Percentiles rank a stretch among this genome's conserved stretches.
phyloP scores from a whole-genome alignment of 2,329 filamentous ascomycete species.

The Fulvia fulva region DNA sequence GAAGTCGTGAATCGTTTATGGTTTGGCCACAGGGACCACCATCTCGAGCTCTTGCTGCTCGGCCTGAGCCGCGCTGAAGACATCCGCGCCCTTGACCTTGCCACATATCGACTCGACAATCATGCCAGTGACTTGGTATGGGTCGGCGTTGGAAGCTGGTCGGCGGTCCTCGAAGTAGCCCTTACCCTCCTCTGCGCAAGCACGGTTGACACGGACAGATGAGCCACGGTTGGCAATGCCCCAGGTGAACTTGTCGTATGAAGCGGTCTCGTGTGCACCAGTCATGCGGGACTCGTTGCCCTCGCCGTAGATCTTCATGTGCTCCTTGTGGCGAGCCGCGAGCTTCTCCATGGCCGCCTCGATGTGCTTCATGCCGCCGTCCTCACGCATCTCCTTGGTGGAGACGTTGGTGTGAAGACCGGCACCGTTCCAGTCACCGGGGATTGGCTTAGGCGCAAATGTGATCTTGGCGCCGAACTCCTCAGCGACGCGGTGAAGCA shows the following conservation, averaged over 20 bases:
- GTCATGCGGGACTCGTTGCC: constrained; percentile 94
- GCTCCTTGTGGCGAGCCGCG: constrained; percentile 47
- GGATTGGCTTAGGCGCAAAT: constrained; percentile 91
- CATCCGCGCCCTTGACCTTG: constrained; percentile 47
- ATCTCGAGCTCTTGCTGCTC: constrained; percentile 36
- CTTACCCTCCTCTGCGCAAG: constrained; percentile 79
- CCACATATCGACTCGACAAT: constrained; percentile 66
- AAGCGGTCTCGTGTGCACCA: constrained; percentile 88
- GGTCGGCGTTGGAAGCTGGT: constrained; percentile 77
- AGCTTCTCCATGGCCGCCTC: constrained; percentile 66
- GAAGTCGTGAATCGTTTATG: constrained; percentile 20
- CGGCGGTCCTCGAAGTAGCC: constrained; percentile 79
- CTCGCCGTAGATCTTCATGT: constrained; percentile 88
- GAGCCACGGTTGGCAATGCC: constrained; percentile 95
- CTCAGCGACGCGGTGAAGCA: constrained; percentile 86
- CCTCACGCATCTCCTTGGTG: constrained; percentile 78
- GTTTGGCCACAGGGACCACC: constrained; percentile 32
- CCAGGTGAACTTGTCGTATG: constrained; percentile 88
- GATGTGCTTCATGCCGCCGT: constrained; percentile 94
- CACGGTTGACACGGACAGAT: constrained; percentile 86
- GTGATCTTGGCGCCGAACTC: constrained; percentile 96
- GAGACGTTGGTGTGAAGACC: constrained; percentile 94
- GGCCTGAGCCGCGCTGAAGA: constrained; percentile 36
- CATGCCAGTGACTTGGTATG: constrained; percentile 79
- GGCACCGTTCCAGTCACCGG: constrained; percentile 95